These are phyloP conservation scores for Metschnikowia hibisci DNA, from an alignment of 805 yeast genomes.

Conservation along the genomic window DNA sequence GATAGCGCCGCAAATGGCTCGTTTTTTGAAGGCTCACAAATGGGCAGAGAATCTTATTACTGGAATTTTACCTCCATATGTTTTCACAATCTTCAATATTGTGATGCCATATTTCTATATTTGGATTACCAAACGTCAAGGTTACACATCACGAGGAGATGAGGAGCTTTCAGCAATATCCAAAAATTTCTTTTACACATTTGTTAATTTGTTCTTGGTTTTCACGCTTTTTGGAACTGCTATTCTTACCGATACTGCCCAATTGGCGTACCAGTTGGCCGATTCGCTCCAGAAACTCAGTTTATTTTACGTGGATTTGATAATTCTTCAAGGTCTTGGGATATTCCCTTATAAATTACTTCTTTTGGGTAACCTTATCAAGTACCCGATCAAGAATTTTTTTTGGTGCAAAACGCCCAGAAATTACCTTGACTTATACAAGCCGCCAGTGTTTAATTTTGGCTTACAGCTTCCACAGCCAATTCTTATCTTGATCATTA, in stretches of 20 bases:
- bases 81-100: conserved; percentile 80
- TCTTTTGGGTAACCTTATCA: conserved; percentile 70
- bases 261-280: conserved; percentile 83
- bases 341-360: conserved; percentile 87
- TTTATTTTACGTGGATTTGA: conserved; percentile 83
- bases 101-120: conserved; percentile 83
- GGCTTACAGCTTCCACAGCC: conserved; percentile 93
- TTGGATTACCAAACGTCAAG: conserved; percentile 79
- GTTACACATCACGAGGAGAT: conserved; percentile 87
- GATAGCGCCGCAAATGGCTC: conserved; percentile 81
- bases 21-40: conserved; percentile 54
- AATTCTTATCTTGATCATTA: conserved; percentile 74
- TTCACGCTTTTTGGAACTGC: conserved; percentile 94
- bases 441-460: conserved; percentile 89
- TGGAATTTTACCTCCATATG: conserved; percentile 85
- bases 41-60: conserved; percentile 81
- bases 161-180: conserved; percentile 87
- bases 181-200: conserved; percentile 90
- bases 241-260: conserved; percentile 82
- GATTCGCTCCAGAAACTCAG: conserved; percentile 75
- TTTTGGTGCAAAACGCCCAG: conserved; percentile 80
- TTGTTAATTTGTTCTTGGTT: conserved; percentile 88
- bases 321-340: conserved; percentile 78
- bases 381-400: conserved; percentile 52
- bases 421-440: conserved; percentile 68